Conservation (phyloP, 2,329 filamentous ascomycete genomes). For the Epichloe coenophiala region DNA sequence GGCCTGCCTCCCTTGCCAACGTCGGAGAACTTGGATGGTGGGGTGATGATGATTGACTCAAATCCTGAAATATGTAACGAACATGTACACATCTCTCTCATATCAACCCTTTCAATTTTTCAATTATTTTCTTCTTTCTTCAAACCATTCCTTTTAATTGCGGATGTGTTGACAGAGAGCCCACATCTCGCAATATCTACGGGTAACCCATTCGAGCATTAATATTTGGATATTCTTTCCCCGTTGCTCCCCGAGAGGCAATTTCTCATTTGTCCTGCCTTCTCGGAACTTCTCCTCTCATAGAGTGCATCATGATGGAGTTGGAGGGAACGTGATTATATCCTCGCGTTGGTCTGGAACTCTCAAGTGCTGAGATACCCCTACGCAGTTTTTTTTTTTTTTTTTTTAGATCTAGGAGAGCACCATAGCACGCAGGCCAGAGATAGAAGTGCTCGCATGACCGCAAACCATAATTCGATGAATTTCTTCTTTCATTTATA, state of each 20-base stretch:
- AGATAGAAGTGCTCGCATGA: neutral
- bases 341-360: neutral
- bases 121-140: neutral
- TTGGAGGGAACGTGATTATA: neutral
- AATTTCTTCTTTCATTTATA: neutral
- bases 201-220: neutral
- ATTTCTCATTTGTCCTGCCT: neutral
- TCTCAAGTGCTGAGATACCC: slow-evolving; percentile 2
- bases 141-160: neutral
- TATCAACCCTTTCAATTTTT: neutral
- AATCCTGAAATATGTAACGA: neutral
- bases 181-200: neutral
- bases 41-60: slow-evolving; percentile 26
- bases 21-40: slow-evolving; percentile 21
- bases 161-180: neutral
- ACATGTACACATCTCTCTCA: neutral
- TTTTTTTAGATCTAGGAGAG: neutral
- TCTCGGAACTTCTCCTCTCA: neutral
- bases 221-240: neutral
- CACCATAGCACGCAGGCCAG: neutral
- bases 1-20: slow-evolving; percentile 11
- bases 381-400: neutral
- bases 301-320: neutral
- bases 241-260: neutral
- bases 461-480: neutral